phyloP scores from a whole-genome alignment of 371 early-diverging fungal species.

The Fennellomyces sp. region DNA sequence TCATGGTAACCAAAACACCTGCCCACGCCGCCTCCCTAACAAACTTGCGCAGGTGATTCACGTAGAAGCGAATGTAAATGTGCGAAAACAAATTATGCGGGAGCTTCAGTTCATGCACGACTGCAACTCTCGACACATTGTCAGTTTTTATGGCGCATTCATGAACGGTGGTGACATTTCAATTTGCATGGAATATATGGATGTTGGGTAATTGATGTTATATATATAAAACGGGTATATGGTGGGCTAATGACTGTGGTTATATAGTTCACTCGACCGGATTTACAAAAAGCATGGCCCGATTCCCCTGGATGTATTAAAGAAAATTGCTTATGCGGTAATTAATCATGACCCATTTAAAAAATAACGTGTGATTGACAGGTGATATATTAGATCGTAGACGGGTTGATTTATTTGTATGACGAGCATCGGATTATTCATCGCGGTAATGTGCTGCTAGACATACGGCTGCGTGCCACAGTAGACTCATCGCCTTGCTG shows the following conservation, averaged over 20 bases:
- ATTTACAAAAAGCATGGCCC: slow-evolving; percentile 81
- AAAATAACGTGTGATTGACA: neutral
- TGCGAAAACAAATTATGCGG: slow-evolving; percentile 83
- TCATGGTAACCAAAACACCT: neutral
- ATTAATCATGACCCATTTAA: neutral
- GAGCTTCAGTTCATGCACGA: slow-evolving; percentile 88
- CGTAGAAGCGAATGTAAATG: slow-evolving; percentile 69
- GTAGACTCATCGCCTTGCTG: neutral
- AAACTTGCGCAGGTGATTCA: slow-evolving; percentile 70
- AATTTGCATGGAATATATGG: slow-evolving; percentile 94
- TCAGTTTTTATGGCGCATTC: slow-evolving; percentile 90
- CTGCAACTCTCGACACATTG: slow-evolving; percentile 85
- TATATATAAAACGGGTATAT: neutral
- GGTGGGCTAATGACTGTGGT: neutral
- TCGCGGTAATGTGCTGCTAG: slow-evolving; percentile 60
- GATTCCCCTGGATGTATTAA: slow-evolving; percentile 76
- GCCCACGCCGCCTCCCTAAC: neutral
- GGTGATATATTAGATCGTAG: slow-evolving; percentile 55
- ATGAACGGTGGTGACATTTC: slow-evolving; percentile 81
- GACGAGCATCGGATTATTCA: slow-evolving; percentile 87
- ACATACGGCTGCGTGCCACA: too few relatives aligned
- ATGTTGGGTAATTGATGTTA: slow-evolving; percentile 58
- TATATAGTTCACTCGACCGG: slow-evolving; percentile 70
- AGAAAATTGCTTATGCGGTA: slow-evolving; percentile 77
- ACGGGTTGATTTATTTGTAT: slow-evolving; percentile 84